phyloP scores from a whole-genome alignment of 2,329 filamentous ascomycete species.

The Spiromastix sp. region DNA sequence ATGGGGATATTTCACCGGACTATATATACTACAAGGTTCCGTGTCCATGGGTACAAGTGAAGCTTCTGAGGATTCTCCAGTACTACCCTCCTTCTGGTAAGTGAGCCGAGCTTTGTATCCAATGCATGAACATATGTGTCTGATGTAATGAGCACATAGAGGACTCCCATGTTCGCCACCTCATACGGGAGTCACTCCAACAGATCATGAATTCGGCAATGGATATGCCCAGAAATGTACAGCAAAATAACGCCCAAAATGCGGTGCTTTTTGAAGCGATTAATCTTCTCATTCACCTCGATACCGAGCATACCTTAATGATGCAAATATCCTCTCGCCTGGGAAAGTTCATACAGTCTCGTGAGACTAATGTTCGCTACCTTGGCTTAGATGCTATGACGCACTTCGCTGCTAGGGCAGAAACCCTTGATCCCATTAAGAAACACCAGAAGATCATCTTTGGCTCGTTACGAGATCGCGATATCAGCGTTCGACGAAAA shows the following conservation, averaged over 20 bases:
- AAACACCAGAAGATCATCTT: conserved; percentile 96
- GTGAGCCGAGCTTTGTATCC: conserved; percentile 15
- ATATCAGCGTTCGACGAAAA: conserved; percentile 94
- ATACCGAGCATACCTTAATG: conserved; percentile 90
- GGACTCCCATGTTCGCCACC: conserved; percentile 79
- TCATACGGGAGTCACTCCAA: conserved; percentile 85
- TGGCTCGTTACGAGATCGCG: conserved; percentile 83
- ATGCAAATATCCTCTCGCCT: conserved; percentile 85
- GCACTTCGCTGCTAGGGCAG: conserved; percentile 83
- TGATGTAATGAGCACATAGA: conserved; percentile 43
- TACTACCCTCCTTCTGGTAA: conserved; percentile 90
- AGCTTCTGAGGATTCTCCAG: conserved; percentile 80
- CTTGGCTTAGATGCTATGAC: conserved; percentile 96
- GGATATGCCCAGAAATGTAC: conserved; percentile 94
- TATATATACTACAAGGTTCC: conserved; percentile 99
- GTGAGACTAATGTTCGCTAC: conserved; percentile 95
- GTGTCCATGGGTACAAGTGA: conserved; percentile 96
- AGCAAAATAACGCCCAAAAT: conserved; percentile 98
- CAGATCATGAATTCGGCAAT: conserved; percentile 84
- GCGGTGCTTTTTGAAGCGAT: conserved; percentile 97
- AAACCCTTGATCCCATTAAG: conserved; percentile 94
- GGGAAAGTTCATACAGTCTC: conserved; percentile 90
- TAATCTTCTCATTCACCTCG: conserved; percentile 93
- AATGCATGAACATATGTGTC: not conserved
- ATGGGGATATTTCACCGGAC: conserved; percentile 78